phyloP scores from a whole-genome alignment of 331 rosid genomes.

The Rhamnella rubrinervis region DNA sequence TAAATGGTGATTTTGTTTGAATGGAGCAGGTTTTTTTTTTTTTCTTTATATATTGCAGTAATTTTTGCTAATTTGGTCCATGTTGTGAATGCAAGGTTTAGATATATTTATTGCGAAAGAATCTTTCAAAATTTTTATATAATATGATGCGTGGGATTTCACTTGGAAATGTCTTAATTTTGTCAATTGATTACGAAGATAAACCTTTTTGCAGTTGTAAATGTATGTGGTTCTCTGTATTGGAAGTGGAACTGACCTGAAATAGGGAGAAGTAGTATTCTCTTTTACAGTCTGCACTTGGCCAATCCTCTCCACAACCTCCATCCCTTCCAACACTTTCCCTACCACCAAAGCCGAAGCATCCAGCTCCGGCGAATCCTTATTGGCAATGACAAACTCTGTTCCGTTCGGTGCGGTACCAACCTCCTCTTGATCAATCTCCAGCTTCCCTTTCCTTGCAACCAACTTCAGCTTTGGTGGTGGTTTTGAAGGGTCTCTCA shows the following conservation, averaged over 20 bases:
- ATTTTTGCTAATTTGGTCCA: not conserved
- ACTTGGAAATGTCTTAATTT: too few relatives aligned
- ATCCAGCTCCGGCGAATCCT: slow-evolving; percentile 76
- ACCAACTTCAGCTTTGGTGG: slow-evolving; percentile 74
- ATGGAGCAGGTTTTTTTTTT: not conserved
- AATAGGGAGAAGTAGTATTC: slow-evolving; percentile 77
- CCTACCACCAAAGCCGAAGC: slow-evolving; percentile 69
- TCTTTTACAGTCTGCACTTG: slow-evolving; percentile 80
- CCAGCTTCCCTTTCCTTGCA: slow-evolving; percentile 79
- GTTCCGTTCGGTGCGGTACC: slow-evolving; percentile 71
- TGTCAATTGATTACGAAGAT: too few relatives aligned
- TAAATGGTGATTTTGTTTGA: too few relatives aligned
- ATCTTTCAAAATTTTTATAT: not conserved
- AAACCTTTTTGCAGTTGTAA: too few relatives aligned
- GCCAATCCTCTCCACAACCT: slow-evolving; percentile 62
- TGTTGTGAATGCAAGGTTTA: not conserved
- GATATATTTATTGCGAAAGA: not conserved
- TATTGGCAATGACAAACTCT: slow-evolving; percentile 59
- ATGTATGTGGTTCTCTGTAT: too few relatives aligned
- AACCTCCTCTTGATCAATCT: slow-evolving; percentile 81
- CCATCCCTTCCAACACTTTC: slow-evolving; percentile 69
- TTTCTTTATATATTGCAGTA: not conserved
- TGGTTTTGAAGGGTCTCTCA: slow-evolving; percentile 78
- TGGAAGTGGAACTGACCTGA: slow-evolving; percentile 44
- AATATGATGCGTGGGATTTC: not conserved